A percentile compares a stretch with the other conserved stretches of the same genome.
These are phyloP conservation scores for Fragilariopsis cylindrus DNA, from an alignment of 108 stramenopile genomes.

Conservation along the genomic window DNA sequence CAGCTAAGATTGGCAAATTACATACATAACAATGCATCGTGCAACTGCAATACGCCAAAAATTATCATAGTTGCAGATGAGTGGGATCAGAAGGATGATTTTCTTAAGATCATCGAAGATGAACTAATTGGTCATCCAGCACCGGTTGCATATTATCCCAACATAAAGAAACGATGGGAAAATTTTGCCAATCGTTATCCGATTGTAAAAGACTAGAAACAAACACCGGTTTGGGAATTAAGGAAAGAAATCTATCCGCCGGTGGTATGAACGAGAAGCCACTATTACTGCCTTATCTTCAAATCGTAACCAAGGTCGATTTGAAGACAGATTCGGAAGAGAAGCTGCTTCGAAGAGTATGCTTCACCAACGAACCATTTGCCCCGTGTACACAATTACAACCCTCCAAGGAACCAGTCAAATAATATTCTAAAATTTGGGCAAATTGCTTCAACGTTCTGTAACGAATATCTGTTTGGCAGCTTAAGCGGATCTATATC, in stretches of 20 bases:
- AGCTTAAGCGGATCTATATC: slow-evolving; percentile 20
- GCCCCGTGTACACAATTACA: slow-evolving; percentile 29
- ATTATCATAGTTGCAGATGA: slow-evolving; percentile 18
- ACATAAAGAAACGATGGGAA: slow-evolving; percentile 18
- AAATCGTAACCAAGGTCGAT: slow-evolving; percentile 11
- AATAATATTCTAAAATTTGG: background rate
- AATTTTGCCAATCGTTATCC: slow-evolving; percentile 15
- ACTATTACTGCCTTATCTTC: slow-evolving; percentile 9
- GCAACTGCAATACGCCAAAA: slow-evolving; percentile 39
- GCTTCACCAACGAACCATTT: slow-evolving; percentile 38
- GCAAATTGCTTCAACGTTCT: slow-evolving; percentile 20
- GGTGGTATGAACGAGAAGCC: slow-evolving; percentile 10
- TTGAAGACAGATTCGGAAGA: slow-evolving; percentile 2
- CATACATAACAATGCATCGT: slow-evolving; percentile 27
- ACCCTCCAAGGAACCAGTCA: slow-evolving; percentile 5
- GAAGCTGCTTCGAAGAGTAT: slow-evolving; percentile 23
- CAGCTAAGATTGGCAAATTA: slow-evolving; percentile 1
- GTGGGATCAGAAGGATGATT: slow-evolving; percentile 37
- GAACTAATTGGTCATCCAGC: background rate
- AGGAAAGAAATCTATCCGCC: slow-evolving; percentile 14
- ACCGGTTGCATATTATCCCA: slow-evolving; percentile 35
- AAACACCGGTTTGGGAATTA: slow-evolving; percentile 6
- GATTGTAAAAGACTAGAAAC: slow-evolving; percentile 18
- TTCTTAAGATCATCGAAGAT: slow-evolving; percentile 5
- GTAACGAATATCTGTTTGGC: slow-evolving; percentile 32